Base-by-base conservation (phyloP, 805 yeast genomes). In the Wickerhamiella spandovensis region DNA sequence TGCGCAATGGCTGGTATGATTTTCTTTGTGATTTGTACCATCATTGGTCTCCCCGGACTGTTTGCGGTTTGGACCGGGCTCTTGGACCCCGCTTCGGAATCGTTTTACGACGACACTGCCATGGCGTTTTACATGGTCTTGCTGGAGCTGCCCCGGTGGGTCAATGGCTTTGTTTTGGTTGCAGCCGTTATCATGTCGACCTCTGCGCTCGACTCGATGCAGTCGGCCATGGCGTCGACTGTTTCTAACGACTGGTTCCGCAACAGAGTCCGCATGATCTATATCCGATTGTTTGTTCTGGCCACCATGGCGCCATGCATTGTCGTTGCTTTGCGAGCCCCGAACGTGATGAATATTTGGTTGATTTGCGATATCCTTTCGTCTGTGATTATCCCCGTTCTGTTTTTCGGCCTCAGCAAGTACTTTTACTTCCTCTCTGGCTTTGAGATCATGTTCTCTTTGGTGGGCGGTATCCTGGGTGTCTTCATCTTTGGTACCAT, bases 11-110 rank as follows among this genome's bases (percentile, higher is more conserved):
- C 96, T 0, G 75, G 89, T 0, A 64, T 84, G 51, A 74, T 83
- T 18, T 70, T 80, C 43, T 76, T 82, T 51, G 69, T 73, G 13
- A 72, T 87, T 51, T 77, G 82, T 53, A 76, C 84, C 0, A 71
- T 87, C 44, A 79, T 82, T 43, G 97, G 97, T 20, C 71, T 79
- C 48, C 77, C 95, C 1, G 97, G 97, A 9, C 74, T 89, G 54
- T 64, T 88, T 46, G 95, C 95, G 3, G 95, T 86, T 17, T 89
- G 97, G 97, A 77, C 89, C 0, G 92, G 90, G 1, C 63, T 80
- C 51, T 66, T 70, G 8, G 74, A 76, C 23, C 64, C 61, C 21
- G 38, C 51, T 9, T 62, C 64, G 12, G 72, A 71, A 10, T 68
- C 66, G 35, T 68, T 66, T 30, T 76, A 67, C 2, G 71, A 75